Conservation (phyloP, 208 protist genomes). For the Phytomonas francai region DNA sequence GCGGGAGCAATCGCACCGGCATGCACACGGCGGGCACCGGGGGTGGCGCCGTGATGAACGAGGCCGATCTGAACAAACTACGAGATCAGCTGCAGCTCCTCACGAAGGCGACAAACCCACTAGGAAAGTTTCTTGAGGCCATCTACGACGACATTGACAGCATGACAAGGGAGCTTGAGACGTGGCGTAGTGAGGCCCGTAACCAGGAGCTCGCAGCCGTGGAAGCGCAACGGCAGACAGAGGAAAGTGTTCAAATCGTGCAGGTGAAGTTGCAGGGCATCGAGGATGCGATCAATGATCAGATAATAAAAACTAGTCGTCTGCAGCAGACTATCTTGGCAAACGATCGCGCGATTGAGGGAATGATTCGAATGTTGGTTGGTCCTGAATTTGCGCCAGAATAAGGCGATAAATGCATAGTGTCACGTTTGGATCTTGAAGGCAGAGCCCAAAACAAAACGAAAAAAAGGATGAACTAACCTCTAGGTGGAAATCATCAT, state of each 20-base stretch:
- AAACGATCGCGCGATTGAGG: slow-evolving; percentile 72
- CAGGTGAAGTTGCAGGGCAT: slow-evolving; percentile 74
- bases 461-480: no score
- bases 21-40: slow-evolving; percentile 44
- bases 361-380: slow-evolving; percentile 80
- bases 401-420: no score
- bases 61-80: slow-evolving; percentile 69
- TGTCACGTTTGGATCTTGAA: no score
- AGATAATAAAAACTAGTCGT: slow-evolving; percentile 82
- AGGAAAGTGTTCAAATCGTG: slow-evolving; percentile 76
- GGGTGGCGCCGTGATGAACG: slow-evolving; percentile 35
- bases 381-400: slow-evolving; percentile 51
- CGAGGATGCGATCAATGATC: slow-evolving; percentile 83
- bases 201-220: slow-evolving; percentile 69
- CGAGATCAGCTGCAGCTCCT: slow-evolving; percentile 84
- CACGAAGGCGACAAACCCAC: slow-evolving; percentile 84
- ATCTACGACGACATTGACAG: slow-evolving; percentile 88
- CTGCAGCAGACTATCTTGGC: slow-evolving; percentile 65
- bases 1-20: slow-evolving; percentile 49
- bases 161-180: slow-evolving; percentile 84
- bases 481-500: no score
- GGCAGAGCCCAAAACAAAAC: no score
- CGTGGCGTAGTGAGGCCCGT: slow-evolving; percentile 84
- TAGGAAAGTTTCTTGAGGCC: slow-evolving; percentile 79
- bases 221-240: slow-evolving; percentile 72